Evolutionary conservation across 108 stramenopile species (phyloP), one percentile per base, ranked within the genome.

Genomic region (Conticribra guillardii): DNA sequence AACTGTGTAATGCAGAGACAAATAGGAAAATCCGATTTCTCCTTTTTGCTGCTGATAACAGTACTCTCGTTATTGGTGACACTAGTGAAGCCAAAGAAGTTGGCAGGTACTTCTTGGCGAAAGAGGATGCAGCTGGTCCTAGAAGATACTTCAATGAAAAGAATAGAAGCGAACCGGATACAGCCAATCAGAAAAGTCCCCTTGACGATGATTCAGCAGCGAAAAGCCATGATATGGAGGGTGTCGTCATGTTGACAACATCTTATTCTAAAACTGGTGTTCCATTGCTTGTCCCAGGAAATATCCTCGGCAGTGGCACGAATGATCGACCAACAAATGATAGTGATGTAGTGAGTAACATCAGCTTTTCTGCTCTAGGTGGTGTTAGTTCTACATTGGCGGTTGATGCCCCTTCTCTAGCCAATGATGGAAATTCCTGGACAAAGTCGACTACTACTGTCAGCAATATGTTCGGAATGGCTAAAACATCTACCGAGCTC

Each of bases 241-340:
- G 27, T 30, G 56, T 16, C 48, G 47, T 60, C 37, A 27, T 57
- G 2, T 45, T 54, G 26, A 61, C 34, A 52, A 60, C 32, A 27
- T 32, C 70, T 0, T 78, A 70, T 23, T 64, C 76, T 16, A 28
- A 65, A 46, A 64, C 51, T 17, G 64, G 64, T 2, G 56, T 70
- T 14, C 54, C 63, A 3, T 57, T 78, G 29, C 76, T 78, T 11
- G 69, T 68, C 15, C 76, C 76, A 16, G 76, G 67, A 23, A 68
- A 67, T 14, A 27, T 78, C 4, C 27, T 78, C 7, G 64, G 45
- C 49, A 50, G 34, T 31, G 50, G 14, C 45, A 18, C 11, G 19
- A n/a, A 60, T 7, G 22, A 28, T 47, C 22, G 44, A 17, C 62
- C 37, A 32, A 59, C 27, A 28, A 41, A 41, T 11, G 11, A 11